Conservation (phyloP, 83 land plant genomes). For the Picea engelmannii region DNA sequence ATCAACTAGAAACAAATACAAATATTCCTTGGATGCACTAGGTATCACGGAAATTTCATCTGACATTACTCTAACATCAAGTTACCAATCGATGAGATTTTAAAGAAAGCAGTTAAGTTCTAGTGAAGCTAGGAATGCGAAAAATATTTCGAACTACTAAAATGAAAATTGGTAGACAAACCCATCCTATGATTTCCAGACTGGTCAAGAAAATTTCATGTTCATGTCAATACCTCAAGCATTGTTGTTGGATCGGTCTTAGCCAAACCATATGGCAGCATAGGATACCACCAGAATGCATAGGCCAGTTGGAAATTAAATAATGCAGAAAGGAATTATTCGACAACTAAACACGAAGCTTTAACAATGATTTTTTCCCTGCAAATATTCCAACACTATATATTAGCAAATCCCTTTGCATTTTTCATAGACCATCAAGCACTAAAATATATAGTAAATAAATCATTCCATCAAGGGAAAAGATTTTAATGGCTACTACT, state of each 20-base stretch:
- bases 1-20: too few species aligned
- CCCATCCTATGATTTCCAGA: neutral
- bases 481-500: too few species aligned
- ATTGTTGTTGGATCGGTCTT: neutral
- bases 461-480: neutral
- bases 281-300: neutral
- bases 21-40: too few species aligned
- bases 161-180: too few species aligned
- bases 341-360: neutral
- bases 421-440: neutral
- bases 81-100: too few species aligned
- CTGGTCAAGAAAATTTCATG: neutral
- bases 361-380: neutral
- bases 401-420: neutral
- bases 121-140: too few species aligned
- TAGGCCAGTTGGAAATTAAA: neutral
- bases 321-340: neutral
- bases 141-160: too few species aligned
- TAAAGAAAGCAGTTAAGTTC: too few species aligned
- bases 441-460: neutral
- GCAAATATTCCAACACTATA: neutral
- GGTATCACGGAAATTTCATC: too few species aligned
- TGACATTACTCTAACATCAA: too few species aligned
- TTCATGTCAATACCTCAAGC: neutral
- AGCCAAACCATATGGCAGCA: too few species aligned